Evolutionary conservation across 768 basidiomycete species (phyloP).

Genomic region (Suillus placidus): DNA sequence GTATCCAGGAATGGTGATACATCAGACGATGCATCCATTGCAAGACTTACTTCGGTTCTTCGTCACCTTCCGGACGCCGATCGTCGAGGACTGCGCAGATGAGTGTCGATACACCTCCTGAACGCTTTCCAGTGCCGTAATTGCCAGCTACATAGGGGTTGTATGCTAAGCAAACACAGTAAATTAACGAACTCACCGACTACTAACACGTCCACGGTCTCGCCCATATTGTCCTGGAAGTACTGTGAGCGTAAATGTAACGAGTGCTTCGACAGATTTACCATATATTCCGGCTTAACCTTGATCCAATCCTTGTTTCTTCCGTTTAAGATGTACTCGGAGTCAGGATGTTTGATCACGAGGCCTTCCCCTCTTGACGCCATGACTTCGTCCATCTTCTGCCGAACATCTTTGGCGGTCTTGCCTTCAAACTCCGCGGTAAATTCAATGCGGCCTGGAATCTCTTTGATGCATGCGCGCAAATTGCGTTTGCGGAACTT

Average conservation of each 20-base stretch:
- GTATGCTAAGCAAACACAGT: background rate
- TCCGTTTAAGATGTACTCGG: slow-evolving; percentile 84
- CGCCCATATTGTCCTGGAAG: slow-evolving; percentile 82
- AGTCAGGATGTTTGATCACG: slow-evolving; percentile 83
- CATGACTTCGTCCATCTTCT: slow-evolving; percentile 82
- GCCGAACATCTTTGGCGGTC: slow-evolving; percentile 79
- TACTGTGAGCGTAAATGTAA: slow-evolving; percentile 7
- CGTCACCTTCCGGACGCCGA: slow-evolving; percentile 53
- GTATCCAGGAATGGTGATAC: background rate
- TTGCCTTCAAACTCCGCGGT: slow-evolving; percentile 70
- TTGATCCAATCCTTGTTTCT: slow-evolving; percentile 95
- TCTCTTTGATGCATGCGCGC: slow-evolving; percentile 62
- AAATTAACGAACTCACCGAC: slow-evolving; percentile 56
- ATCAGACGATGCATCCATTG: background rate
- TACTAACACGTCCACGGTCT: slow-evolving; percentile 90
- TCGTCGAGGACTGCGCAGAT: slow-evolving; percentile 90
- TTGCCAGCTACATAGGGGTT: slow-evolving; percentile 63
- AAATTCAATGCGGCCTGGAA: slow-evolving; percentile 83
- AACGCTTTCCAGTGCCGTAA: slow-evolving; percentile 84
- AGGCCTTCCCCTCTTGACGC: slow-evolving; percentile 88
- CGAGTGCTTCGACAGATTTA: slow-evolving; percentile 29
- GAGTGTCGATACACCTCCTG: slow-evolving; percentile 87
- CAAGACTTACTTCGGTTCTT: slow-evolving; percentile 60
- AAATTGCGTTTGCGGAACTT: slow-evolving; percentile 81
- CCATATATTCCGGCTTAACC: slow-evolving; percentile 90